A percentile compares a stretch with the other conserved stretches of the same genome.
phyloP scores from a whole-genome alignment of 345 rosid species.

The Boechera retrofracta region DNA sequence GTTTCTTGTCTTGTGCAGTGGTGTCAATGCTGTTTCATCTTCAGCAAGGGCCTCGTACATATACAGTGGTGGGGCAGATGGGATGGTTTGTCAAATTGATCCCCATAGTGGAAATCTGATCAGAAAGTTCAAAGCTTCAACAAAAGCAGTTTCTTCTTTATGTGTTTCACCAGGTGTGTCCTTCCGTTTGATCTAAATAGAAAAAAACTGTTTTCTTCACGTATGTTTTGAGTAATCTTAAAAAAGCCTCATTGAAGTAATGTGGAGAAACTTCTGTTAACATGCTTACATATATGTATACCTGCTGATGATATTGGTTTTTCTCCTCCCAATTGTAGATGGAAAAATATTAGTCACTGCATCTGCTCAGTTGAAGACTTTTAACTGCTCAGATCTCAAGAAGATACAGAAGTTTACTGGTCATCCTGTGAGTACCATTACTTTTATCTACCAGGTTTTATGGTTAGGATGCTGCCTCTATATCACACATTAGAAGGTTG shows the following conservation, averaged over 20 bases:
- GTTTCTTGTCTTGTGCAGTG: conserved; percentile 59
- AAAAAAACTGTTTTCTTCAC: not conserved
- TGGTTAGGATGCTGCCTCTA: not conserved
- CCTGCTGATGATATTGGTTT: conserved; percentile 32
- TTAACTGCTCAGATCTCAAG: conserved; percentile 70
- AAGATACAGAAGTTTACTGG: conserved; percentile 91
- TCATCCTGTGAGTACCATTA: conserved; percentile 75
- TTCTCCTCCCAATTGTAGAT: conserved; percentile 49
- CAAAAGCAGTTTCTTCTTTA: conserved; percentile 77
- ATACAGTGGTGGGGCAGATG: conserved; percentile 90
- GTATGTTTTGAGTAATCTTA: conserved; percentile 3
- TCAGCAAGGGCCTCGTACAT: conserved; percentile 59
- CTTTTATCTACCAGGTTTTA: conserved; percentile 4
- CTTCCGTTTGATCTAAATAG: not conserved
- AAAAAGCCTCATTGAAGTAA: not conserved
- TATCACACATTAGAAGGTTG: not conserved
- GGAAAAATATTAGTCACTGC: conserved; percentile 83
- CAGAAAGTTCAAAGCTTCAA: conserved; percentile 74
- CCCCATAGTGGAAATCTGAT: conserved; percentile 70
- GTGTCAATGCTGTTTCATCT: conserved; percentile 83
- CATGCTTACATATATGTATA: conserved; percentile 1
- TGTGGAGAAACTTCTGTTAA: not conserved
- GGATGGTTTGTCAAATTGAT: conserved; percentile 88
- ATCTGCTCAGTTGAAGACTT: conserved; percentile 74
- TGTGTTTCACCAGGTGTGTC: conserved; percentile 76